These are phyloP conservation scores for Sclerotinia borealis DNA, from an alignment of 2,329 filamentous ascomycete species.

Conservation along the genomic window DNA sequence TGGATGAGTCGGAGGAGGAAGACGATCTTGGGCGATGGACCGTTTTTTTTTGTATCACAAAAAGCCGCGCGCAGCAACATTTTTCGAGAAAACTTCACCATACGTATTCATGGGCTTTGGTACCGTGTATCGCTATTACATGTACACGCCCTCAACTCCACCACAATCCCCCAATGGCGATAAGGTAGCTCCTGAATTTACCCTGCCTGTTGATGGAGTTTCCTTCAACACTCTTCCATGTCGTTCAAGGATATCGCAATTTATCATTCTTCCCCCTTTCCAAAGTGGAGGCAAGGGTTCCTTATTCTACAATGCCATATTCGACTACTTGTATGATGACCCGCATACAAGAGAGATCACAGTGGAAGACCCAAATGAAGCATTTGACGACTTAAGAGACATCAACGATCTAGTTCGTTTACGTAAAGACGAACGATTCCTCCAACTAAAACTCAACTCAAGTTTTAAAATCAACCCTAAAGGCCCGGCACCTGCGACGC, in stretches of 20 bases:
- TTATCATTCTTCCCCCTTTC: constrained; percentile 82
- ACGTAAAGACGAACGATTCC: constrained; percentile 52
- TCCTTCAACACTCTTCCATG: constrained; percentile 60
- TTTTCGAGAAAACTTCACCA: constrained; percentile 39
- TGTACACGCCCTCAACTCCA: constrained; percentile 46
- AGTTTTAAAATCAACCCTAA: constrained; percentile 43
- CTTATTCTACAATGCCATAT: constrained; percentile 75
- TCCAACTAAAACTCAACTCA: constrained; percentile 49
- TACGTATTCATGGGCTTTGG: constrained; percentile 86
- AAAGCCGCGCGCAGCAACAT: constrained; percentile 36
- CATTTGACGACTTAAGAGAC: constrained; percentile 75
- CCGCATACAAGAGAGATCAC: constrained; percentile 70
- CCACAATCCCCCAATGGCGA: constrained; percentile 35
- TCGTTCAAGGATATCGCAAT: constrained; percentile 84
- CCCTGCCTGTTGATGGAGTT: constrained; percentile 31
- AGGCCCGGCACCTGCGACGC: constrained; percentile 43
- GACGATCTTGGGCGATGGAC: constrained; percentile 79
- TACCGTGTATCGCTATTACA: constrained; percentile 84
- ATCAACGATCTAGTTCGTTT: constrained; percentile 65
- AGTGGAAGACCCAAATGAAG: constrained; percentile 88
- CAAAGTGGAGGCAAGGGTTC: constrained; percentile 75
- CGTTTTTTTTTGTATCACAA: constrained; percentile 79
- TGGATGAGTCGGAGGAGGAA: constrained; percentile 56
- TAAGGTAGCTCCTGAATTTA: constrained; percentile 38
- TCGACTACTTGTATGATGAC: constrained; percentile 59